Percentiles rank a stretch among this genome's conserved stretches.
These are phyloP conservation scores for Cladophialophora chaetospira DNA, from an alignment of 2,329 filamentous ascomycete species.

Conservation along the genomic window DNA sequence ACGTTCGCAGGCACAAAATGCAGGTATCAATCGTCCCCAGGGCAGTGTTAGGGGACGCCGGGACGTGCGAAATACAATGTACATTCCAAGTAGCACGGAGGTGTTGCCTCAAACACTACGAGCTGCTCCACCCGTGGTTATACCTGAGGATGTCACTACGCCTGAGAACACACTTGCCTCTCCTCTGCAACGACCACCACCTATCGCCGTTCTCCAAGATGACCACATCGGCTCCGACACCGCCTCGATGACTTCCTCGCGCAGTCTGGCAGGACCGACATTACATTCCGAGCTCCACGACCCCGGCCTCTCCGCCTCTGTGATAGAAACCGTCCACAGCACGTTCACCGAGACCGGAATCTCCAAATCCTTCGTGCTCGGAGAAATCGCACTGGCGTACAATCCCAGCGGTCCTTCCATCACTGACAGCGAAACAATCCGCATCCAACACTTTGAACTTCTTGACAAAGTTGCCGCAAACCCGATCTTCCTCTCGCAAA, in stretches of 20 bases:
- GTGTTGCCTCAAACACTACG: constrained; percentile 26
- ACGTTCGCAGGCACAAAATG: constrained; percentile 50
- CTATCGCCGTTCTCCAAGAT: constrained; percentile 57
- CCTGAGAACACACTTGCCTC: constrained; percentile 28
- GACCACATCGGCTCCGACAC: constrained; percentile 78
- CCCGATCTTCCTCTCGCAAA: constrained; percentile 74
- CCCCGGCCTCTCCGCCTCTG: constrained; percentile 80
- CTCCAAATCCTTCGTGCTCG: constrained; percentile 72
- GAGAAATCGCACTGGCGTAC: constrained; percentile 86
- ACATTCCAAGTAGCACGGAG: constrained; percentile 59
- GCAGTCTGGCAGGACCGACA: constrained; percentile 66
- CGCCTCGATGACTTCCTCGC: constrained; percentile 85
- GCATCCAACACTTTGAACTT: constrained; percentile 82
- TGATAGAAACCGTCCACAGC: constrained; percentile 89
- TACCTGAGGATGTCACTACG: constrained; percentile 40
- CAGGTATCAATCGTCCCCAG: constrained; percentile 64
- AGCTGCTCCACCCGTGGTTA: constrained; percentile 31
- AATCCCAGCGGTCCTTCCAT: constrained; percentile 56
- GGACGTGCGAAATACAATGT: constrained; percentile 89
- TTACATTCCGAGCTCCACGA: constrained; percentile 80
- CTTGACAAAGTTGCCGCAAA: constrained; percentile 94
- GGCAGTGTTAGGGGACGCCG: constrained; percentile 84
- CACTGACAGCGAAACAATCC: constrained; percentile 64
- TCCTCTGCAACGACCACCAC: constrained; percentile 35
- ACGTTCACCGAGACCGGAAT: constrained; percentile 74